phyloP scores from a whole-genome alignment of 2,329 filamentous ascomycete genomes.

The Ceratocystis alfenasii region DNA sequence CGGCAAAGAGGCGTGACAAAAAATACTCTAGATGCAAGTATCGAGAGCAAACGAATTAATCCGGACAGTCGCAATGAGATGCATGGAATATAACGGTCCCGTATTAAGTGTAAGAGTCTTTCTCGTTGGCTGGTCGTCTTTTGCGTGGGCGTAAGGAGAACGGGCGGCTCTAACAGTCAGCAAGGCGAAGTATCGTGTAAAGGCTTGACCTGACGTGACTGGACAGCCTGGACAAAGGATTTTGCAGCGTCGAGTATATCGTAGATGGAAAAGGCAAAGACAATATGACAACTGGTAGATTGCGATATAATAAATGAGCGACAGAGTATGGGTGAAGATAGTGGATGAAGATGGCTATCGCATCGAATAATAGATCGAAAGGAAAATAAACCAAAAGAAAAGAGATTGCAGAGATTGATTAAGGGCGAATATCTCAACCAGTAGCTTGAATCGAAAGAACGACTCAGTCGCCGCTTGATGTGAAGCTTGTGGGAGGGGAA shows the following conservation, averaged over 20 bases:
- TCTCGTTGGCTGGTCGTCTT: background rate
- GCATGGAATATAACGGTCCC: background rate
- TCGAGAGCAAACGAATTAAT: slow-evolving; percentile 8
- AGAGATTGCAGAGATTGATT: background rate
- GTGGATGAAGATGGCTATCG: background rate
- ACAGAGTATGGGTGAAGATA: background rate
- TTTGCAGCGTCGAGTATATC: background rate
- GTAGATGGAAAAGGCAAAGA: background rate
- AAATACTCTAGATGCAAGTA: slow-evolving; percentile 10
- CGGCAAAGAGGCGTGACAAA: background rate
- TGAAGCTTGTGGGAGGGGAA: slow-evolving; percentile 17
- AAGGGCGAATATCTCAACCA: slow-evolving; percentile 15
- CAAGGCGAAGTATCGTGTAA: background rate
- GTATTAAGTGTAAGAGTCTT: background rate
- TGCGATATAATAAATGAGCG: slow-evolving; percentile 4
- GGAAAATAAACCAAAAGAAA: background rate
- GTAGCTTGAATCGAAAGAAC: slow-evolving; percentile 18
- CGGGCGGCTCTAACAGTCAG: background rate
- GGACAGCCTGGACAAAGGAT: background rate
- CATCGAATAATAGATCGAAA: background rate
- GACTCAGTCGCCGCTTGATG: slow-evolving; percentile 19
- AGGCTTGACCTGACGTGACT: background rate
- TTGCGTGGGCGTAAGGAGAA: background rate
- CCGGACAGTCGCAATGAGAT: background rate
- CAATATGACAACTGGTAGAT: background rate